Conservation (phyloP, 1,284 basidiomycete genomes). For the Gomphus sp. region DNA sequence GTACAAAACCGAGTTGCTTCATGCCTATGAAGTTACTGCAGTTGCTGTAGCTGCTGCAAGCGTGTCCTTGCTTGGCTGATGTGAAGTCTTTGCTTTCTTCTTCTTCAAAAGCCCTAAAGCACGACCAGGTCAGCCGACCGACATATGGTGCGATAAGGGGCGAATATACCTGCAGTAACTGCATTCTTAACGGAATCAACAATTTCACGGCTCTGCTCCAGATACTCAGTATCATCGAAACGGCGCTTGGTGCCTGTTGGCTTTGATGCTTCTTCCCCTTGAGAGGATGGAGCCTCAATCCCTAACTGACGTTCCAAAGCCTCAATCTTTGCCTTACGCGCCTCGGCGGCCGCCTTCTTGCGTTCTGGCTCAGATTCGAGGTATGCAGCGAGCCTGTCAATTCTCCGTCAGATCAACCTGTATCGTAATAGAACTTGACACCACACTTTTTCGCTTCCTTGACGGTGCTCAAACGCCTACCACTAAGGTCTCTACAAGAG, state of each 20-base stretch:
- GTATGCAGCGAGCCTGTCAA: slow-evolving; percentile 74
- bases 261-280: slow-evolving; percentile 27
- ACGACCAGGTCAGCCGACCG: slow-evolving; percentile 10
- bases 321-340: slow-evolving; percentile 80
- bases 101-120: slow-evolving; percentile 66
- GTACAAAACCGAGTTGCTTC: background rate
- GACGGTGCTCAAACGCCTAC: slow-evolving; percentile 83
- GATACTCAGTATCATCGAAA: slow-evolving; percentile 86
- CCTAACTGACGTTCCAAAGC: slow-evolving; percentile 76
- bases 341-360: slow-evolving; percentile 70
- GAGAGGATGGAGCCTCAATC: slow-evolving; percentile 34
- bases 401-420: slow-evolving; percentile 7
- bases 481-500: slow-evolving; percentile 89
- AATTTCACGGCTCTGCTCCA: slow-evolving; percentile 89
- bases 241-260: slow-evolving; percentile 72
- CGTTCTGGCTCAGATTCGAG: slow-evolving; percentile 81
- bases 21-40: background rate
- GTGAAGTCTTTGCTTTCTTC: slow-evolving; percentile 65
- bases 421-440: slow-evolving; percentile 1
- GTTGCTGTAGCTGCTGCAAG: background rate
- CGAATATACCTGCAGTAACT: slow-evolving; percentile 64
- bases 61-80: slow-evolving; percentile 19
- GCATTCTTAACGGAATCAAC: slow-evolving; percentile 90
- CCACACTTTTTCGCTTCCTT: slow-evolving; percentile 90
- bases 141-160: background rate